phyloP scores from a whole-genome alignment of 2,329 filamentous ascomycete species.

The Coleophoma crateriformis region DNA sequence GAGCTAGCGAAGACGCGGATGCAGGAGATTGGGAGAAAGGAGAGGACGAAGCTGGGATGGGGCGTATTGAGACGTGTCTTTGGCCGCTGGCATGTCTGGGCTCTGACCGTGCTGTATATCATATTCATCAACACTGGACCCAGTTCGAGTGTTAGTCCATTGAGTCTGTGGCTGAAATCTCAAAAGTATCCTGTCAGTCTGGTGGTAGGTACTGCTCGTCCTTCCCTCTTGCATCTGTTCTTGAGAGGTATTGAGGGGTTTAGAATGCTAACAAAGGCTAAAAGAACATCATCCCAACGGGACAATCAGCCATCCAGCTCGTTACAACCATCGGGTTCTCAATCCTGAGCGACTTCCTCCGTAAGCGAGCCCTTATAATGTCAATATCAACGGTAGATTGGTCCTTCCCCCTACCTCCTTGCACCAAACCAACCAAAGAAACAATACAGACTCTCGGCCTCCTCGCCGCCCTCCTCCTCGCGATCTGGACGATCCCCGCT shows the following conservation, averaged over 20 bases:
- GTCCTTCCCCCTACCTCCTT: not conserved
- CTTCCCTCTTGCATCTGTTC: not conserved
- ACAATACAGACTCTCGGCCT: slow-evolving; percentile 24
- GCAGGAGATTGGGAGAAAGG: slow-evolving; percentile 18
- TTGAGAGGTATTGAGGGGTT: not conserved
- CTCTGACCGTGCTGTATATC: slow-evolving; percentile 30
- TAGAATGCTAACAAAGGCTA: not conserved
- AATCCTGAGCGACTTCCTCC: slow-evolving; percentile 45
- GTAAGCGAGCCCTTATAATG: slow-evolving; percentile 25
- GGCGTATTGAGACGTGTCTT: slow-evolving; percentile 20
- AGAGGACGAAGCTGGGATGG: slow-evolving; percentile 21
- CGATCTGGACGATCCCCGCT: slow-evolving; percentile 26
- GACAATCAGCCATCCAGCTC: slow-evolving; percentile 43
- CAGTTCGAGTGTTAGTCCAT: slow-evolving; percentile 28
- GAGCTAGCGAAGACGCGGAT: slow-evolving; percentile 17
- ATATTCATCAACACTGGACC: slow-evolving; percentile 32
- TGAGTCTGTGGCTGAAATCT: slow-evolving; percentile 35
- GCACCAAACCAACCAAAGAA: not conserved
- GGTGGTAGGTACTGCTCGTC: slow-evolving; percentile 29
- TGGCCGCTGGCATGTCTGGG: slow-evolving; percentile 32
- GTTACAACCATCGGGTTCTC: slow-evolving; percentile 47
- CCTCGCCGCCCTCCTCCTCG: slow-evolving; percentile 28
- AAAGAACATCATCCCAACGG: slow-evolving; percentile 42
- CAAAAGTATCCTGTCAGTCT: slow-evolving; percentile 38
- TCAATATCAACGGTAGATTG: slow-evolving; percentile 20